phyloP scores from a whole-genome alignment of 345 rosid genomes.

The Camelina sativa region DNA sequence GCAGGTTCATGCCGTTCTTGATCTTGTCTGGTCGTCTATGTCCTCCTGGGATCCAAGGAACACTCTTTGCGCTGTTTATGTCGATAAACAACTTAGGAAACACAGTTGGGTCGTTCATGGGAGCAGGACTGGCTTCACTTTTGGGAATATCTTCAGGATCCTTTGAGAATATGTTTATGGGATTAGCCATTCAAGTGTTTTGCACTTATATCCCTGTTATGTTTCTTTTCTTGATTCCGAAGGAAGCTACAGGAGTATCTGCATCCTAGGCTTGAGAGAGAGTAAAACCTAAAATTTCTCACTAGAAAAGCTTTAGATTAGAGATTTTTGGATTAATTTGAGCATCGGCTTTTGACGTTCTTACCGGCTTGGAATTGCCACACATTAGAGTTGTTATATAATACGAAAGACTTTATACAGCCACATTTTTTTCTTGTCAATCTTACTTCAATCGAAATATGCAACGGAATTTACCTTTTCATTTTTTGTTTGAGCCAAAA shows the following conservation, averaged over 20 bases:
- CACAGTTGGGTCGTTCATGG: constrained; percentile 82
- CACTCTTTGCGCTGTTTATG: constrained; percentile 95
- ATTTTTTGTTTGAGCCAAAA: no score
- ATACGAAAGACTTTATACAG: not conserved
- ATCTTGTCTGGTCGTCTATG: constrained; percentile 92
- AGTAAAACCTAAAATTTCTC: not conserved
- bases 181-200: constrained; percentile 68
- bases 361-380: not conserved
- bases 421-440: not conserved
- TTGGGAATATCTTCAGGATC: constrained; percentile 85
- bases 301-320: constrained; percentile 1
- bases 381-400: constrained; percentile 1
- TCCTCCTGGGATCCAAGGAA: constrained; percentile 98
- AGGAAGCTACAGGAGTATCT: constrained; percentile 86
- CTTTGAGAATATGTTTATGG: constrained; percentile 75
- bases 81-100: constrained; percentile 91
- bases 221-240: constrained; percentile 82
- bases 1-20: constrained; percentile 97
- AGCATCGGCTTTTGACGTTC: not conserved
- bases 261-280: constrained; percentile 44
- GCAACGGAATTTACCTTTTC: not conserved
- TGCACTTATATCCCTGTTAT: constrained; percentile 79
- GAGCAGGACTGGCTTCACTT: constrained; percentile 86
- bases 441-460: constrained; percentile 1
- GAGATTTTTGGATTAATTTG: not conserved